Evolutionary conservation across 2,329 filamentous ascomycete species (phyloP).

Genomic region (Geoglossum cookeanum): DNA sequence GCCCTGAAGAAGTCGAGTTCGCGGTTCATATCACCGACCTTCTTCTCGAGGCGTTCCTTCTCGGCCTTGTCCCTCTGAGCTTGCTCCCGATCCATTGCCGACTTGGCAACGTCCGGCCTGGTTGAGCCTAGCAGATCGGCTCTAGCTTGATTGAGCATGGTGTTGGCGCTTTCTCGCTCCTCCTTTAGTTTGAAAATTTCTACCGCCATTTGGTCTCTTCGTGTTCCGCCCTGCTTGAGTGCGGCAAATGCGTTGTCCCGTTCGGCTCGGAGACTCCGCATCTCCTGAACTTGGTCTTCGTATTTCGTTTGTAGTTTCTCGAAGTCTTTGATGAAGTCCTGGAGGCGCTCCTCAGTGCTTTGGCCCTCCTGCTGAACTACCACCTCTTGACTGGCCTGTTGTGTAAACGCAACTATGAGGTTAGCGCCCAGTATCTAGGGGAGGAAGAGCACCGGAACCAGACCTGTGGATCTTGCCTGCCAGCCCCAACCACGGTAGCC

Average conservation of each 20-base stretch:
- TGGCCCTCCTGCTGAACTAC: background rate
- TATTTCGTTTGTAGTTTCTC: slow-evolving; percentile 24
- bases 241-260: slow-evolving; percentile 17
- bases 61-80: slow-evolving; percentile 18
- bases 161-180: slow-evolving; percentile 19
- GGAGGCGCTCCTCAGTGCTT: slow-evolving; percentile 14
- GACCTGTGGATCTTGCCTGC: slow-evolving; percentile 16
- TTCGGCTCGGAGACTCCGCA: slow-evolving; percentile 20
- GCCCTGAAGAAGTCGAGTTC: slow-evolving; percentile 27
- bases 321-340: slow-evolving; percentile 18
- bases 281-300: slow-evolving; percentile 21
- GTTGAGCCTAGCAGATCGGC: slow-evolving; percentile 20
- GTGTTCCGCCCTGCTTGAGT: slow-evolving; percentile 16
- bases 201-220: slow-evolving; percentile 18
- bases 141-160: slow-evolving; percentile 22
- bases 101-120: slow-evolving; percentile 21
- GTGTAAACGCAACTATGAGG: background rate
- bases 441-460: background rate
- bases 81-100: slow-evolving; percentile 23
- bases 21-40: slow-evolving; percentile 22
- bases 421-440: background rate
- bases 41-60: slow-evolving; percentile 18
- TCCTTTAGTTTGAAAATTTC: slow-evolving; percentile 23
- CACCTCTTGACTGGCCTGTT: background rate
- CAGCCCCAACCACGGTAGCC: slow-evolving; percentile 12